phyloP scores from a whole-genome alignment of 345 rosid species.

The Acer yangbiense region DNA sequence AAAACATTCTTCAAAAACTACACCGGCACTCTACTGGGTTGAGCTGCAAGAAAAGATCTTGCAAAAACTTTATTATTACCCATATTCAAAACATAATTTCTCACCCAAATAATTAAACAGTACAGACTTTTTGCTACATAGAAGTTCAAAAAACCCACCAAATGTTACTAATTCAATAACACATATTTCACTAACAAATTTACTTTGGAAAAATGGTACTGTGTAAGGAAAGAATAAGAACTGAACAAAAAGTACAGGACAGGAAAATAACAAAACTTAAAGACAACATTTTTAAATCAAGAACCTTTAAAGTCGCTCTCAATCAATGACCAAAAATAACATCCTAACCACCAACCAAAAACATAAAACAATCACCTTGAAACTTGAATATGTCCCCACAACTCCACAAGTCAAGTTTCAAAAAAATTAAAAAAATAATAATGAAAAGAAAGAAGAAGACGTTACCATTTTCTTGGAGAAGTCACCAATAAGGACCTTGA shows the following conservation, averaged over 20 bases:
- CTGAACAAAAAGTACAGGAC: not conserved
- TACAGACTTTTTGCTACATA: not conserved
- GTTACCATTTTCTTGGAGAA: not conserved
- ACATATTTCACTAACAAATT: too few species aligned
- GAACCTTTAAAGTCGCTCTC: not conserved
- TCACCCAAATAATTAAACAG: not conserved
- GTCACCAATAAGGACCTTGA: conserved; percentile 8
- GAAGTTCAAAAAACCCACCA: not conserved
- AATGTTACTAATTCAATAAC: not conserved
- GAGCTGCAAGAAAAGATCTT: not conserved
- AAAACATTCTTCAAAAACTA: not conserved
- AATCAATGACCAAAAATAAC: not conserved
- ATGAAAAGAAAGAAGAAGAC: not conserved
- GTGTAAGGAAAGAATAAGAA: not conserved
- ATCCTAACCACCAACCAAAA: not conserved
- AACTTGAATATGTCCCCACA: not conserved
- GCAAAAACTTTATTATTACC: not conserved
- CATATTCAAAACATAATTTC: not conserved
- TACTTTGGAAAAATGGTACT: not conserved
- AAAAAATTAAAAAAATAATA: too few species aligned
- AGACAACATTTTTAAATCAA: not conserved
- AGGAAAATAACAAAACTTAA: not conserved
- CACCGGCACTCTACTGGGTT: not conserved
- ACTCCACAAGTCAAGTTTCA: not conserved
- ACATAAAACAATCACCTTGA: not conserved